Evolutionary conservation across 305 asterid species (phyloP).

Genomic region (Solanum hybrid): DNA sequence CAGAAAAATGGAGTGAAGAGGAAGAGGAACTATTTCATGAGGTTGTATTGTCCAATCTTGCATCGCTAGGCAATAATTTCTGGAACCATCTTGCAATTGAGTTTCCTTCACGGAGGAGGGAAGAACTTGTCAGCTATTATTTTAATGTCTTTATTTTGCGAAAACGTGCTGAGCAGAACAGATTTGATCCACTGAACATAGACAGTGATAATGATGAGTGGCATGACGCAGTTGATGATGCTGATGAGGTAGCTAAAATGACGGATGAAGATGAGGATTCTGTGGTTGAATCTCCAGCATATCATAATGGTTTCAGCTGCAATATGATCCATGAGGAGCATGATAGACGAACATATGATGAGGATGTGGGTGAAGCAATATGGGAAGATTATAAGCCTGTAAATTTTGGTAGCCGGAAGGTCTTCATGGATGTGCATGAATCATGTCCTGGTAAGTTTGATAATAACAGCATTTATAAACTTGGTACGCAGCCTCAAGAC

Average conservation of each 20-base stretch:
- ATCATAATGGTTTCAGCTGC: slow-evolving; percentile 11
- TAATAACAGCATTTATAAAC: neutral
- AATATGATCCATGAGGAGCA: slow-evolving; percentile 8
- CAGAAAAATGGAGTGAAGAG: slow-evolving; percentile 53
- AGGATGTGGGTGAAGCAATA: neutral
- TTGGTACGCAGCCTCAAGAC: neutral
- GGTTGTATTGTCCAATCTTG: slow-evolving; percentile 48
- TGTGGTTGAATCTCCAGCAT: slow-evolving; percentile 17
- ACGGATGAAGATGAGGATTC: slow-evolving; percentile 19
- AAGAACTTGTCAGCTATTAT: slow-evolving; percentile 68
- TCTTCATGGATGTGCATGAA: neutral
- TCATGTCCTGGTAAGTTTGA: neutral
- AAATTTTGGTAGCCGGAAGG: neutral
- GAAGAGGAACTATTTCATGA: slow-evolving; percentile 60
- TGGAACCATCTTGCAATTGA: slow-evolving; percentile 52
- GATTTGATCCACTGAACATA: slow-evolving; percentile 43
- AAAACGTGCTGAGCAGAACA: slow-evolving; percentile 61
- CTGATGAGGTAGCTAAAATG: slow-evolving; percentile 15
- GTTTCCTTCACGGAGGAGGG: slow-evolving; percentile 48
- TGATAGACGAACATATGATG: neutral
- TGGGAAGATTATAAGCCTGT: neutral
- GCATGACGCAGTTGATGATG: slow-evolving; percentile 16
- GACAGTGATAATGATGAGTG: slow-evolving; percentile 73
- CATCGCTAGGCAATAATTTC: slow-evolving; percentile 38
- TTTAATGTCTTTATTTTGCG: slow-evolving; percentile 68